Conservation (phyloP, 768 basidiomycete species). For the Suillus spraguei region DNA sequence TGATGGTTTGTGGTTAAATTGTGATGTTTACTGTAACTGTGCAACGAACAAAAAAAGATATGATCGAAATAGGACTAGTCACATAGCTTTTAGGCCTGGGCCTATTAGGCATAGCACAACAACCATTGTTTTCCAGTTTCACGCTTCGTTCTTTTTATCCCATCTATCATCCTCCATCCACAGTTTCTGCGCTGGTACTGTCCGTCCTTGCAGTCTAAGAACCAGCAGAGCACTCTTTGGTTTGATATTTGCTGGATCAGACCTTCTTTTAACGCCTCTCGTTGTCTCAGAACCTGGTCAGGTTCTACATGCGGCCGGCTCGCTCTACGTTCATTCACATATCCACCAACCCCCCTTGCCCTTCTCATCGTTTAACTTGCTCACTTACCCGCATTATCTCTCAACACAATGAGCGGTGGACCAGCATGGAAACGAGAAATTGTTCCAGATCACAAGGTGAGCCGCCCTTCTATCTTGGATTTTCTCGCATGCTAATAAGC, state of each 20-base stretch:
- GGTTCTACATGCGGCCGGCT: conserved; percentile 37
- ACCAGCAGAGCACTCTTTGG: conserved; percentile 1
- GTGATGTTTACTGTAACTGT: conserved; percentile 13
- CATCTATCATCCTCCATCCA: conserved; percentile 9
- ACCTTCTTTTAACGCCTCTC: conserved; percentile 28
- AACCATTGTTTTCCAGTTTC: conserved; percentile 6
- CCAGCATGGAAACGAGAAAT: conserved; percentile 96
- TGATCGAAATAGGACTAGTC: conserved; percentile 8
- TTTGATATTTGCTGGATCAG: neutral
- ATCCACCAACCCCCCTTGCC: conserved; percentile 24
- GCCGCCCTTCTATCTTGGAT: conserved; percentile 17
- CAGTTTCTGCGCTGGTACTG: conserved; percentile 25
- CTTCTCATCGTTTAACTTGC: conserved; percentile 24
- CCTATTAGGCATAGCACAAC: conserved; percentile 4
- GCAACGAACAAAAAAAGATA: conserved; percentile 8
- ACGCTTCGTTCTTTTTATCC: neutral
- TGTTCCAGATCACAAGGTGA: conserved; percentile 96
- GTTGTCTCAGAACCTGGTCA: conserved; percentile 21
- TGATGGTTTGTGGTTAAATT: neutral
- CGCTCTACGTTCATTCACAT: conserved; percentile 30
- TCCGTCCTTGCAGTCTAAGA: conserved; percentile 18
- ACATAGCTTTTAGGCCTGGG: conserved; percentile 8
- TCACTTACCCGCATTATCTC: conserved; percentile 17
- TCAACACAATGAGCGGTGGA: conserved; percentile 46
- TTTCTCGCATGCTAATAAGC: conserved; percentile 9